phyloP scores from a whole-genome alignment of 2,329 filamentous ascomycete species.

The Cladosporium phlei region DNA sequence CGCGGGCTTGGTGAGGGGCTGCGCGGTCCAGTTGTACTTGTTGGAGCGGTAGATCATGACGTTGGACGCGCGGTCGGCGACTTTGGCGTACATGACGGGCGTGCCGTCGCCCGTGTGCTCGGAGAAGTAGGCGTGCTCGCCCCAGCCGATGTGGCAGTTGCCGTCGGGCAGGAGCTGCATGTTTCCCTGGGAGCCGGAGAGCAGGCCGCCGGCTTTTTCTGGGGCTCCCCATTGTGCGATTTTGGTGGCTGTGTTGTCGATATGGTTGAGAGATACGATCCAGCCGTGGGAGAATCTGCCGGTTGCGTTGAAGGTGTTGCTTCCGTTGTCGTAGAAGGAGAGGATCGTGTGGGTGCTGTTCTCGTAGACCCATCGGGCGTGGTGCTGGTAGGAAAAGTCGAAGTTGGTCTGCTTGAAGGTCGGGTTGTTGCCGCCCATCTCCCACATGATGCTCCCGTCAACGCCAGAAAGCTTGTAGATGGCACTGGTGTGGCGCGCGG shows the following conservation, averaged over 20 bases:
- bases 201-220: constrained; percentile 40
- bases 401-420: constrained; percentile 46
- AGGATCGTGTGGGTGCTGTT: constrained; percentile 46
- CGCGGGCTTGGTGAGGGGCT: constrained; percentile 39
- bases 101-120: constrained; percentile 45
- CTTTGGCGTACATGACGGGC: constrained; percentile 50
- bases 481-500: constrained; percentile 42
- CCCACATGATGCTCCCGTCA: constrained; percentile 46
- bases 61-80: constrained; percentile 36
- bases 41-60: constrained; percentile 53
- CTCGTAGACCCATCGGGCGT: constrained; percentile 46
- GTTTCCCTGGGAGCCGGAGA: constrained; percentile 49
- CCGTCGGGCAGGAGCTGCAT: constrained; percentile 52
- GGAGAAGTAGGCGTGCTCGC: constrained; percentile 41
- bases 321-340: constrained; percentile 53
- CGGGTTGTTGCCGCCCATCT: constrained; percentile 45
- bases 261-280: constrained; percentile 44
- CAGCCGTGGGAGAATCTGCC: constrained; percentile 40
- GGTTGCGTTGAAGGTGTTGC: constrained; percentile 43
- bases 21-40: constrained; percentile 51
- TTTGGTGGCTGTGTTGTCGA: constrained; percentile 40
- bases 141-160: constrained; percentile 55
- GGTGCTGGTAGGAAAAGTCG: constrained; percentile 50
- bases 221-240: constrained; percentile 48
- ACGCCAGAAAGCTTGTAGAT: constrained; percentile 47